Evolutionary conservation across 768 basidiomycete genomes (phyloP), one percentile per base, ranked within the genome.

Genomic region (Tylopilus rubrobrunneus): DNA sequence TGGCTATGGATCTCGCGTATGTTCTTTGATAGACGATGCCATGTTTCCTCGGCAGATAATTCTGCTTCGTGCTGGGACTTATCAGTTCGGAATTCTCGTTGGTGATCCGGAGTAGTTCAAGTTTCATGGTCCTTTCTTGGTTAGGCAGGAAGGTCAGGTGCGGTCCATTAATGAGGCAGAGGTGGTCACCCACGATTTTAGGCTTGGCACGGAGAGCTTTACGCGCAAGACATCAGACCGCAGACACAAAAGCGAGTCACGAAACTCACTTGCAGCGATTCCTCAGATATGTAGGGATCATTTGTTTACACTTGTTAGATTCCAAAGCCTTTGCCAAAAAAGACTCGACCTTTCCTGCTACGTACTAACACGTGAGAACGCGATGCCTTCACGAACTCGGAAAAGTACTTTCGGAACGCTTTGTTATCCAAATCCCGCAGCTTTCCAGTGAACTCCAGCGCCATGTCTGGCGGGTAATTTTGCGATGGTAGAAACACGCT

Each of bases 1-100:
- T 96, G 92, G 61, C 91, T 87, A 68, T 96, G 92, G 48, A 99
- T 98, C 76, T 96, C 92, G 53, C 84, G 79, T 61, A 99, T 95
- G 58, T 98, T 97, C 56, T 78, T 76, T 11, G 90, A 78, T 12
- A 99, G 76, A 59, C 83, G 83, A 7, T 77, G 67, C 92, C 94
- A 97, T 41, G 87, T 94, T 59, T 89, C 85, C 41, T 92, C 86
- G 27, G 85, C 78, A n/a, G 89, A 84, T 45, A 89, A 78, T 53
- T 84, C 84, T 21, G 83, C 79, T 10, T 85, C 87, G 70, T 84
- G 86, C 90, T 92, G 57, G 36, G 58, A 25, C 49, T 28, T 45
- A 39, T 61, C 14, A 60, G 34, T 49, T 36, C 34, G 8, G 8
- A 36, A 48, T 28, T 19, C 6, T 28, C 40, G 17, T 19, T 8